Base-by-base conservation (phyloP, 2,329 filamentous ascomycete genomes). In the Scedosporium aurantiacum region DNA sequence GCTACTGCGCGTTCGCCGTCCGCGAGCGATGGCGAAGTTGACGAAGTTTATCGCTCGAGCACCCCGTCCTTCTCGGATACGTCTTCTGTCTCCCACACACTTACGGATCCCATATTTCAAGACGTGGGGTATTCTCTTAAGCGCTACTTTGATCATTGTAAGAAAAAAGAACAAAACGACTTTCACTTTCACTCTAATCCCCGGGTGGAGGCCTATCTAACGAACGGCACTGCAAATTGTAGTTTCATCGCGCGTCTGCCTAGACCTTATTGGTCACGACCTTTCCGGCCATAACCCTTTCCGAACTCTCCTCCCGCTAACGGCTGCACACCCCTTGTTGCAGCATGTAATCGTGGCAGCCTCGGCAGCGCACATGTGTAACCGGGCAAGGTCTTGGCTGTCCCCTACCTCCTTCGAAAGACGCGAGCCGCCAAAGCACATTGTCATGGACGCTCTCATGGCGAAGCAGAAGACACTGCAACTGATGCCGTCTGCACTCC, bases 221-320 rank as follows among this genome's bases (percentile, higher is more conserved):
- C 32, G 32, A 37, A 37, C 32, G 14, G 32, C 32, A 37, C 32
- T 10, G 10, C 8, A 37, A 37, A 16, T 6, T 28, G 4, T 76
- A 82, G 76, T 81, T 70, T 69, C 78, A 60, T 71, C 68, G n/a
- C 70, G 78, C 45, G 71, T 85, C 57, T 83, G 80, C 70, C 76
- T 73, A 67, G 81, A 83, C 65, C 73, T 84, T 50, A 77, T 80
- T 60, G 75, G 77, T 27, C 71, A 74, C 60, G 78, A 80, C 67
- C 65, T 75, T 57, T 71, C 73, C 14, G 71, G 75, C 8, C 67
- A 66, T 60, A 81, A 81, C 66, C 78, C 78, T 5, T 80, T 79
- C 66, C 76, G 77, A 63, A 70, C 66, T 57, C 70, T 80, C 32
- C 67, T 80, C 58, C 73, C 76, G 7, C 67, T 79, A 58, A 74